A percentile compares a stretch with the other conserved stretches of the same genome.
Conservation (phyloP, 345 rosid species). For the Reutealis trisperma region DNA sequence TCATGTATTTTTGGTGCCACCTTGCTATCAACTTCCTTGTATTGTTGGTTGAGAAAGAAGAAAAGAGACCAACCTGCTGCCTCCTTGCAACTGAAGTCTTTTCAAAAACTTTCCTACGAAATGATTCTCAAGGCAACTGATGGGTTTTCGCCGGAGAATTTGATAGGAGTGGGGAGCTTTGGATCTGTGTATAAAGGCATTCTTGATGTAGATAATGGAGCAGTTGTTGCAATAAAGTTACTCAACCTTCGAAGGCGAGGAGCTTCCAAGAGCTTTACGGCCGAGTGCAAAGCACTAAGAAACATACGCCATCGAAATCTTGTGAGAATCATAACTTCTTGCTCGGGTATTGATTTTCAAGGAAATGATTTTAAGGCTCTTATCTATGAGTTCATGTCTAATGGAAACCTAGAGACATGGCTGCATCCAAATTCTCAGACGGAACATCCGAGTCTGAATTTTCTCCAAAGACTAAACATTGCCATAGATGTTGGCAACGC, state of each 20-base stretch:
- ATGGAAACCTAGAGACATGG: conserved; percentile 26
- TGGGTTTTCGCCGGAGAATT: conserved; percentile 11
- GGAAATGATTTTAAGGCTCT: conserved; percentile 26
- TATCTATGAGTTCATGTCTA: conserved; percentile 18
- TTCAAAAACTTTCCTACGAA: not conserved
- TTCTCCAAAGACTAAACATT: conserved; percentile 32
- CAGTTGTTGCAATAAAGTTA: conserved; percentile 5
- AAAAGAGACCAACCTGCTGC: not conserved
- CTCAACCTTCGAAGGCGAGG: conserved; percentile 16
- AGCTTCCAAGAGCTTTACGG: conserved; percentile 23
- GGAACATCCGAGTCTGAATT: not conserved
- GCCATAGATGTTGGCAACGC: conserved; percentile 42
- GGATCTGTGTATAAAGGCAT: conserved; percentile 7
- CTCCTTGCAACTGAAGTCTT: not conserved
- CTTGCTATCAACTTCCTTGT: not conserved
- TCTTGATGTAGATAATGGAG: not conserved
- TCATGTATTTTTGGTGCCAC: not conserved
- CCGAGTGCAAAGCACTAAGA: conserved; percentile 24
- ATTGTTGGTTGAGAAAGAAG: not conserved
- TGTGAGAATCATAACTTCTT: conserved; percentile 23
- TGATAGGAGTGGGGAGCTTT: conserved; percentile 17
- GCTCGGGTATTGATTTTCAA: conserved; percentile 17
- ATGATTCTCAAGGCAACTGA: conserved; percentile 11
- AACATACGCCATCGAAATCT: conserved; percentile 25
- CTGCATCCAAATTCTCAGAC: not conserved